Percentiles rank a stretch among this genome's conserved stretches.
Evolutionary conservation across 2,329 filamentous ascomycete species (phyloP).

Genomic region (Calonectria crousiana): DNA sequence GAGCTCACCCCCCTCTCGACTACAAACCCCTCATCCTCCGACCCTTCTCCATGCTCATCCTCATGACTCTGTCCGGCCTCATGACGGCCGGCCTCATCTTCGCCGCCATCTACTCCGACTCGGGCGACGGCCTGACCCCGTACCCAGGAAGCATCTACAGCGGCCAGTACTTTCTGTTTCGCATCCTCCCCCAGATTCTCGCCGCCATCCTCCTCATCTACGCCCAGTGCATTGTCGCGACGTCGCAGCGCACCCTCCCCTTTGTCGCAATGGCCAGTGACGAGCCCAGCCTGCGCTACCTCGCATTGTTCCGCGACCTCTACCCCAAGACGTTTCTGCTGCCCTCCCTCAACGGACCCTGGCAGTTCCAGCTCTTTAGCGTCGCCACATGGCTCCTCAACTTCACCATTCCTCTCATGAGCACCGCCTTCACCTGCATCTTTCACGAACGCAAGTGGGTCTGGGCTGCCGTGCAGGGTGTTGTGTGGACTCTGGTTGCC

Average conservation of each 20-base stretch:
- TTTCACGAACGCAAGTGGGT: constrained; percentile 72
- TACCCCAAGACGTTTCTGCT: constrained; percentile 78
- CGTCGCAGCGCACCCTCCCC: constrained; percentile 82
- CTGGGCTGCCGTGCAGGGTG: constrained; percentile 83
- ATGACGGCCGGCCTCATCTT: constrained; percentile 82
- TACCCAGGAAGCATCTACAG: constrained; percentile 78
- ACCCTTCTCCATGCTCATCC: constrained; percentile 69
- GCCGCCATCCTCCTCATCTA: constrained; percentile 80
- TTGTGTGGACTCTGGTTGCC: constrained; percentile 82
- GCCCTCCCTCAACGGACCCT: constrained; percentile 70
- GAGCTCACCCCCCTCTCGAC: constrained; percentile 65
- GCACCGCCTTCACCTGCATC: constrained; percentile 78
- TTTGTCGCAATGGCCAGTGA: constrained; percentile 82
- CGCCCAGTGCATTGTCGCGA: constrained; percentile 78
- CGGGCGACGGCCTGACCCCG: constrained; percentile 72
- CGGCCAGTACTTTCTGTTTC: constrained; percentile 84
- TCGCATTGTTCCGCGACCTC: constrained; percentile 76
- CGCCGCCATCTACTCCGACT: constrained; percentile 75
- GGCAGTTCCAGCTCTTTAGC: constrained; percentile 74
- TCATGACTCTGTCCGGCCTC: constrained; percentile 72
- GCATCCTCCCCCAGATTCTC: constrained; percentile 84
- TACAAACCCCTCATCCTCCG: constrained; percentile 81
- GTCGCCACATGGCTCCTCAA: constrained; percentile 81
- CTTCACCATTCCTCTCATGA: constrained; percentile 85
- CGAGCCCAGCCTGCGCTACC: constrained; percentile 67